Conservation (phyloP, 2,329 filamentous ascomycete genomes). For the Acrodontium crateriforme region DNA sequence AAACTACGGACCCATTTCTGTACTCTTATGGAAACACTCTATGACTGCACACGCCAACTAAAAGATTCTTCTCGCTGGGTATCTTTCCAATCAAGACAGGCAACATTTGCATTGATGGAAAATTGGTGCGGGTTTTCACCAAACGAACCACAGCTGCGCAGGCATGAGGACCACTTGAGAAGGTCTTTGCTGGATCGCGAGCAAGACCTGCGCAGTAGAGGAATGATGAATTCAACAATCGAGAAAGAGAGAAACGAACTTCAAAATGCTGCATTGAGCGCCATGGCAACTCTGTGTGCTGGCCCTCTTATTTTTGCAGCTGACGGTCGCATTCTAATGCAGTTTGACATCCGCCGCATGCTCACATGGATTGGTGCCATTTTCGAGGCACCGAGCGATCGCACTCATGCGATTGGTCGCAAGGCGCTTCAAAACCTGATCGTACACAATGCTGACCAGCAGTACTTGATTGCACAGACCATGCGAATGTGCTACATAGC, state of each 20-base stretch:
- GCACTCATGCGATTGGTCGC: slow-evolving; percentile 79
- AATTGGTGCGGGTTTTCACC: slow-evolving; percentile 98
- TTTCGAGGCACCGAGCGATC: slow-evolving; percentile 81
- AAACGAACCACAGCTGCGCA: slow-evolving; percentile 69
- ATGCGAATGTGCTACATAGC: slow-evolving; percentile 83
- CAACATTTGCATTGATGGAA: slow-evolving; percentile 92
- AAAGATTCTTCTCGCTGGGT: slow-evolving; percentile 85
- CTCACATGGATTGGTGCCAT: slow-evolving; percentile 92
- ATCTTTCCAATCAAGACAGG: slow-evolving; percentile 92
- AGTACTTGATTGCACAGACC: slow-evolving; percentile 75
- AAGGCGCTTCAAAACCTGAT: slow-evolving; percentile 82
- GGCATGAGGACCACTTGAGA: slow-evolving; percentile 75
- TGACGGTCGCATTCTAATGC: slow-evolving; percentile 72
- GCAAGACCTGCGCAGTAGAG: slow-evolving; percentile 54
- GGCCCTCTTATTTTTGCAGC: slow-evolving; percentile 74
- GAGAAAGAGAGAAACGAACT: slow-evolving; percentile 95
- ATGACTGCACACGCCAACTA: slow-evolving; percentile 77
- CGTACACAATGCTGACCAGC: slow-evolving; percentile 74
- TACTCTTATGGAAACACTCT: slow-evolving; percentile 81
- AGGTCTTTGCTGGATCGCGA: slow-evolving; percentile 73
- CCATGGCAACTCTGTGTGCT: slow-evolving; percentile 85
- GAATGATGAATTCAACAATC: slow-evolving; percentile 73
- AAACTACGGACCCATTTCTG: slow-evolving; percentile 87
- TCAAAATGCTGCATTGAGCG: slow-evolving; percentile 75
- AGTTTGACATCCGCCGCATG: slow-evolving; percentile 87